Base-by-base conservation (phyloP, 176 grass and related monocot genomes). In the Echinochloa phyllopogon region DNA sequence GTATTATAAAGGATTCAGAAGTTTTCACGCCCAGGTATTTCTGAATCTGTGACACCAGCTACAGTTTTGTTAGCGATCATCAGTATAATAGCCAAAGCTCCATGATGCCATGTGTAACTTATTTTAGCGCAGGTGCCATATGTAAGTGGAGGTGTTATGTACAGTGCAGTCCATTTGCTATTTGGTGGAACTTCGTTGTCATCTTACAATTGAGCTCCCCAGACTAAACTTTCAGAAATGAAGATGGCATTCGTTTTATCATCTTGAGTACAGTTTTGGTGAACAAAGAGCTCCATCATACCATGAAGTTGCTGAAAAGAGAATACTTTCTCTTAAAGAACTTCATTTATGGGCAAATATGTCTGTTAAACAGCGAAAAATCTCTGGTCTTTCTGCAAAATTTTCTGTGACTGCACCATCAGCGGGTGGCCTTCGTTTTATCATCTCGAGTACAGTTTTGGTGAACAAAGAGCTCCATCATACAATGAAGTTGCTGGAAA, bases 31-130 rank as follows among this genome's bases (percentile, higher is more conserved):
- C 23, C 82, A 11, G 0, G 0, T 25, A 63, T 67, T 67, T 59
- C 74, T 75, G 80, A 62, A 79, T 73, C 60, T 74, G 79, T 79
- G 17, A 80, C 67, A 72, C 69, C 62, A 84, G 71, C 69, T 72
- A 70, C 79, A 87, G 80, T 91, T 87, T 91, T 91, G 69, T 91
- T 69, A 84, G 89, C 72, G 20, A 55, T 29, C 58, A 60, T 68
- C 67, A 74, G 17, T 75, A 21, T 49, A 45, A 45, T 87, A 76
- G 62, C 80, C 69, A 49, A 49, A 84, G 53, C 50, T 75, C 74
- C 18, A 43, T 79, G 85, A 59, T 76, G 82, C 77, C 51, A 75
- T 23, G 38, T 85, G 82, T 85, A 75, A 69, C 76, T 79, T 53
- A 48, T 73, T 18, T 49, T 50, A 73, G 45, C 13, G 41, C 45